Percentiles rank a stretch among this genome's conserved stretches.
Conservation (phyloP, 805 yeast species). For the Zygoascus tannicola region DNA sequence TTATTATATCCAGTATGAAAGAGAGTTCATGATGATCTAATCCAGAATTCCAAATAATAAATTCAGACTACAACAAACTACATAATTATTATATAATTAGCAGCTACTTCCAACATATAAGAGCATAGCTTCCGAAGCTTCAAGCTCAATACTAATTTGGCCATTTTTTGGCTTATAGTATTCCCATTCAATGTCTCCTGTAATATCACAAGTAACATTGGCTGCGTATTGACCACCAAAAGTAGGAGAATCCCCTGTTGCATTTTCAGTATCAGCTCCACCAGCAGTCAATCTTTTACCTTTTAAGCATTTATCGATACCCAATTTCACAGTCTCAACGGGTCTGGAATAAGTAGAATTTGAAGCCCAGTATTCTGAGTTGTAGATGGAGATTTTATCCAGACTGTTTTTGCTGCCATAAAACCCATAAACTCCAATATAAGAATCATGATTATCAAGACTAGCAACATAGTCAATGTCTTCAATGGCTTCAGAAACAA, state of each 20-base stretch:
- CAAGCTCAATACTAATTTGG: no score
- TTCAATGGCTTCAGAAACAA: not conserved
- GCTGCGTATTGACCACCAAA: not conserved
- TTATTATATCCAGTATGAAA: no score
- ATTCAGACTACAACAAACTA: no score
- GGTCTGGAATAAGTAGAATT: not conserved
- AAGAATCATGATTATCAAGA: not conserved
- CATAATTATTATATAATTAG: no score
- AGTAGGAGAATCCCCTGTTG: not conserved
- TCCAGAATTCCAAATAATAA: no score
- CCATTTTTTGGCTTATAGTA: not conserved
- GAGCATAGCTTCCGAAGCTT: not conserved
- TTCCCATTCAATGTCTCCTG: not conserved
- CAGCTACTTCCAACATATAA: no score
- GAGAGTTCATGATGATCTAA: no score
- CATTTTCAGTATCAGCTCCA: not conserved
- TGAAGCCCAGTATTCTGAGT: not conserved
- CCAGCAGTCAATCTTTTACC: not conserved
- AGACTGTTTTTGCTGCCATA: not conserved
- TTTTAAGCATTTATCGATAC: not conserved
- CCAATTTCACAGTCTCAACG: not conserved
- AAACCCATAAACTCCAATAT: not conserved
- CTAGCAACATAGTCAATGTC: not conserved
- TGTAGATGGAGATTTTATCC: not conserved
- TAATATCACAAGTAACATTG: not conserved